These are phyloP conservation scores for Tephrocybe sp. DNA, from an alignment of 768 basidiomycete genomes.

Conservation along the genomic window DNA sequence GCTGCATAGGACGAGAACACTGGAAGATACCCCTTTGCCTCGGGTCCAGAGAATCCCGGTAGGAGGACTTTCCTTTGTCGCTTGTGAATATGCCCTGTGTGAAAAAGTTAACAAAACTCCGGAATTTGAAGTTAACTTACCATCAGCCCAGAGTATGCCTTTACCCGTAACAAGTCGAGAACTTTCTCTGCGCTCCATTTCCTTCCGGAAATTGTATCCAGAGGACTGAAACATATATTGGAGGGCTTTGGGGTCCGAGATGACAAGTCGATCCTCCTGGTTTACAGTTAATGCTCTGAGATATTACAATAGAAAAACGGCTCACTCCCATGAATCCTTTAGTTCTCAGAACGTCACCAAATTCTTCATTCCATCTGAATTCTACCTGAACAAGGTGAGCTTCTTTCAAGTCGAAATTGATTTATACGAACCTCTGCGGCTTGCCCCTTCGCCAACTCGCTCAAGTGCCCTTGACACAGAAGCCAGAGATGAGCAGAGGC, in stretches of 20 bases:
- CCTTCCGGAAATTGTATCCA: conserved; percentile 43
- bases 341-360: conserved; percentile 38
- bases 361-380: conserved; percentile 43
- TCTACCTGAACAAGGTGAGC: conserved; percentile 34
- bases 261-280: conserved; percentile 47
- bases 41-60: conserved; percentile 44
- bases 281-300: conserved; percentile 1
- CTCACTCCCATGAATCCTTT: conserved; percentile 39
- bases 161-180: conserved; percentile 34
- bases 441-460: conserved; percentile 31
- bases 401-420: too few species aligned
- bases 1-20: conserved; percentile 38
- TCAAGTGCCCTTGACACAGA: conserved; percentile 24
- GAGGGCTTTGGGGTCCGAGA: conserved; percentile 50
- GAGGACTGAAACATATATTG: conserved; percentile 44
- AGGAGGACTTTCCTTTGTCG: conserved; percentile 46
- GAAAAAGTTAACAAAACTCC: not conserved
- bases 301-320: not conserved
- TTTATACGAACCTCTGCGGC: conserved; percentile 29
- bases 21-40: conserved; percentile 38
- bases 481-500: not conserved
- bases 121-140: conserved; percentile 26
- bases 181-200: conserved; percentile 33
- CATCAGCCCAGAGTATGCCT: conserved; percentile 41
- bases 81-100: conserved; percentile 38